Conservation (phyloP, 345 rosid genomes). For the Eucalyptus shirleyi region DNA sequence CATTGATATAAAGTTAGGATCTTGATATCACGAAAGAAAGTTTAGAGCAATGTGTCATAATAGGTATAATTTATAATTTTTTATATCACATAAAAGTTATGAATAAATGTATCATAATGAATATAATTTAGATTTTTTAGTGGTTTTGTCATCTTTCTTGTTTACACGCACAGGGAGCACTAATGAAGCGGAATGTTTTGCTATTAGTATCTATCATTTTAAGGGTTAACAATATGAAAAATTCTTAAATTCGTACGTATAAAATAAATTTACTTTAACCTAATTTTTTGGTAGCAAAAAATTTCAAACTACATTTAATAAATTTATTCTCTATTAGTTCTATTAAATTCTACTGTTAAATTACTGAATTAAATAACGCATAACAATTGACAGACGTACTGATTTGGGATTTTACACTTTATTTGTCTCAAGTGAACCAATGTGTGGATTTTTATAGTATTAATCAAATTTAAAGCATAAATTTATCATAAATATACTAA, state of each 20-base stretch:
- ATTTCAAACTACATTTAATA: rapidly evolving
- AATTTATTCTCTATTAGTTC: rapidly evolving
- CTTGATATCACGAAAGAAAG: rapidly evolving
- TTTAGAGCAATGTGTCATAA: rapidly evolving
- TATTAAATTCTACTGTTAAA: rapidly evolving
- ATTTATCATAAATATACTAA: rapidly evolving
- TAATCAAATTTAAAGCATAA: no score
- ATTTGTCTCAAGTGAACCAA: rapidly evolving
- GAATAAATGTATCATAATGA: rapidly evolving
- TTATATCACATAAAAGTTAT: no score
- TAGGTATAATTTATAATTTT: no score
- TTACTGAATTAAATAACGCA: rapidly evolving
- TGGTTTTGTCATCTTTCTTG: no score
- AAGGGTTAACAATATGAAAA: no score
- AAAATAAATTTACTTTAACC: rapidly evolving
- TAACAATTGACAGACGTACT: rapidly evolving
- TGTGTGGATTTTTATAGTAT: no score
- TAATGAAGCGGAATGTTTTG: rapidly evolving
- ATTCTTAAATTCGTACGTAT: no score
- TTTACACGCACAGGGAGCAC: rapidly evolving
- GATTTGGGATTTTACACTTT: rapidly evolving
- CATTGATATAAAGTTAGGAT: no score
- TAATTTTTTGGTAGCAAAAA: no score
- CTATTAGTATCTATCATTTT: no score
- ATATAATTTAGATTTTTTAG: no score